Conservation (phyloP, 2,329 filamentous ascomycete species). For the Colletotrichum spaethianum region DNA sequence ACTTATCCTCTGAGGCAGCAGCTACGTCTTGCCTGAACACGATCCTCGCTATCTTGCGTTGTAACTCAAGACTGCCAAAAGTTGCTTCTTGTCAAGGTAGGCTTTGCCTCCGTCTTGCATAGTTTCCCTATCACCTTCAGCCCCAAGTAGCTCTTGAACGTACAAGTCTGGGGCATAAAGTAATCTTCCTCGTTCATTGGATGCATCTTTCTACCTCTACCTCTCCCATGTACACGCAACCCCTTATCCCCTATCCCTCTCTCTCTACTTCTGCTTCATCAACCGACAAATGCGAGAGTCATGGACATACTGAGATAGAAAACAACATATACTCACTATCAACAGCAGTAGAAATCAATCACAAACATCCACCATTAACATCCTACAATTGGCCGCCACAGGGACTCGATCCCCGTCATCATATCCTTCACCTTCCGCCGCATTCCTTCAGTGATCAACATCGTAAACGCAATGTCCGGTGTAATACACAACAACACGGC, state of each 20-base stretch:
- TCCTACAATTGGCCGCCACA: not conserved
- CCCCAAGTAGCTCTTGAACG: not conserved
- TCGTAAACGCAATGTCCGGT: constrained; percentile 48
- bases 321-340: not conserved
- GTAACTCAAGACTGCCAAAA: not conserved
- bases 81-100: constrained; percentile 11
- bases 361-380: not conserved
- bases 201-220: not conserved
- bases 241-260: not conserved
- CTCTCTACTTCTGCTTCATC: not conserved
- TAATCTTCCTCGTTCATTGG: not conserved
- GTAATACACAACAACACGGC: constrained; percentile 55
- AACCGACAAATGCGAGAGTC: not conserved
- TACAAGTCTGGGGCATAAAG: not conserved
- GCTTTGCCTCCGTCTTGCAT: not conserved
- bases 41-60: not conserved
- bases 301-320: not conserved
- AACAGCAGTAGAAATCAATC: not conserved
- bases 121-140: no score
- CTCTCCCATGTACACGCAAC: not conserved
- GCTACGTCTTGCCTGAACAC: not conserved
- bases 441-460: constrained; percentile 4
- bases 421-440: constrained; percentile 2
- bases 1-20: not conserved
- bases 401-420: not conserved